Percentiles rank a stretch among this genome's conserved stretches.
Conservation (phyloP, 176 grass and related monocot genomes). For the Carex parvula region DNA sequence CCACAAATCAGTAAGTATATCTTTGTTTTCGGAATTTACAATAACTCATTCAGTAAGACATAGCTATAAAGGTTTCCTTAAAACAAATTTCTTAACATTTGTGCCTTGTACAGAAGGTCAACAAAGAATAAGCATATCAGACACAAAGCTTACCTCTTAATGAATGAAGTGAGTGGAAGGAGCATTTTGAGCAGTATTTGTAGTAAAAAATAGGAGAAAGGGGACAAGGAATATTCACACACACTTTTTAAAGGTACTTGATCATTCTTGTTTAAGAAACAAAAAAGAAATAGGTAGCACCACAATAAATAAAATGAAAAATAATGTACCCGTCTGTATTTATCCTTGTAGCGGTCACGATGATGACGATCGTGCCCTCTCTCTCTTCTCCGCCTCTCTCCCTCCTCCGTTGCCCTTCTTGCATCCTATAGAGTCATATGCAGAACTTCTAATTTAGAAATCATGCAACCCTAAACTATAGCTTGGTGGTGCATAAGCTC, state of each 20-base stretch:
- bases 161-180: background rate
- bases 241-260: background rate
- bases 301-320: conserved; percentile 8
- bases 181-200: background rate
- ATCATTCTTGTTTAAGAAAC: background rate
- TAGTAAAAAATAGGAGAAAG: background rate
- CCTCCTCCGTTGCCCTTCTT: conserved; percentile 71
- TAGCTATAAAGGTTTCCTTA: background rate
- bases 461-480: background rate
- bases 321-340: conserved; percentile 49
- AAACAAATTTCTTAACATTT: background rate
- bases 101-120: background rate
- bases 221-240: background rate
- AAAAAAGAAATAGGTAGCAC: background rate
- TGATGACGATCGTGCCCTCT: conserved; percentile 50
- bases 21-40: background rate
- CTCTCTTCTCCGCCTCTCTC: conserved; percentile 56
- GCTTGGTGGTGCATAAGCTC: background rate
- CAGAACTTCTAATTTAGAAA: conserved; percentile 7
- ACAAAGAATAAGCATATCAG: background rate
- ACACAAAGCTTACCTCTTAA: background rate
- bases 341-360: conserved; percentile 60
- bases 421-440: conserved; percentile 55
- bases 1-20: background rate
- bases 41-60: background rate